Conservation (phyloP, 495 filamentous ascomycete species). For the Neurospora pannonica region DNA sequence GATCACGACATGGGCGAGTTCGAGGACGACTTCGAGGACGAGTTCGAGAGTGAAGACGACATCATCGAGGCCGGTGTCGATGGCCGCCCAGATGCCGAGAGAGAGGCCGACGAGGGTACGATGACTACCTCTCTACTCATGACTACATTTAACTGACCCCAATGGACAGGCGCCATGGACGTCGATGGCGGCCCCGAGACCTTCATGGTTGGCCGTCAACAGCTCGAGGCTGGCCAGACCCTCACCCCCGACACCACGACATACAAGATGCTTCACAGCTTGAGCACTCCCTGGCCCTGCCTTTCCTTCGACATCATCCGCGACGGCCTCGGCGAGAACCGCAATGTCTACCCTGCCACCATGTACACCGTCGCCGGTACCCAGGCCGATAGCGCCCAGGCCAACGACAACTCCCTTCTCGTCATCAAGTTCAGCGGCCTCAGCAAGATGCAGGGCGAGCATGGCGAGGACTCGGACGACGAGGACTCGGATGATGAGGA, state of each 20-base stretch:
- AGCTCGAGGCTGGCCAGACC: slow-evolving; percentile 79
- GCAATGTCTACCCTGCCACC: slow-evolving; percentile 83
- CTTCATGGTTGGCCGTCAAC: slow-evolving; percentile 85
- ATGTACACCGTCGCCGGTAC: slow-evolving; percentile 91
- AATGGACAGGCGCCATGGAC: slow-evolving; percentile 64
- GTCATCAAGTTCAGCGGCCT: slow-evolving; percentile 91
- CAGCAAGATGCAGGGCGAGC: slow-evolving; percentile 66
- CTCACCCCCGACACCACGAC: slow-evolving; percentile 81
- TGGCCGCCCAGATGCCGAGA: slow-evolving; percentile 82
- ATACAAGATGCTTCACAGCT: slow-evolving; percentile 91
- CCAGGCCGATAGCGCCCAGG: slow-evolving; percentile 65
- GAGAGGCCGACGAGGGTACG: slow-evolving; percentile 66
- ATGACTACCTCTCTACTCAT: neutral
- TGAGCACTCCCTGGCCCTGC: slow-evolving; percentile 91
- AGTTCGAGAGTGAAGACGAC: slow-evolving; percentile 95
- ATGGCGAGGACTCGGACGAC: slow-evolving; percentile 56
- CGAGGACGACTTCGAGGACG: slow-evolving; percentile 93
- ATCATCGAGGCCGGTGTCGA: slow-evolving; percentile 91
- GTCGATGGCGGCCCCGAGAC: slow-evolving; percentile 67
- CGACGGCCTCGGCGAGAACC: slow-evolving; percentile 81
- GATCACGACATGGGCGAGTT: slow-evolving; percentile 72
- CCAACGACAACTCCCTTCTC: slow-evolving; percentile 84
- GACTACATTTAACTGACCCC: slow-evolving; percentile 10
- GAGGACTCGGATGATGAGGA: slow-evolving; percentile 69
- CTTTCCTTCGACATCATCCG: slow-evolving; percentile 88